These are phyloP conservation scores for Balansia obtecta DNA, from an alignment of 2,329 filamentous ascomycete genomes.

Conservation along the genomic window DNA sequence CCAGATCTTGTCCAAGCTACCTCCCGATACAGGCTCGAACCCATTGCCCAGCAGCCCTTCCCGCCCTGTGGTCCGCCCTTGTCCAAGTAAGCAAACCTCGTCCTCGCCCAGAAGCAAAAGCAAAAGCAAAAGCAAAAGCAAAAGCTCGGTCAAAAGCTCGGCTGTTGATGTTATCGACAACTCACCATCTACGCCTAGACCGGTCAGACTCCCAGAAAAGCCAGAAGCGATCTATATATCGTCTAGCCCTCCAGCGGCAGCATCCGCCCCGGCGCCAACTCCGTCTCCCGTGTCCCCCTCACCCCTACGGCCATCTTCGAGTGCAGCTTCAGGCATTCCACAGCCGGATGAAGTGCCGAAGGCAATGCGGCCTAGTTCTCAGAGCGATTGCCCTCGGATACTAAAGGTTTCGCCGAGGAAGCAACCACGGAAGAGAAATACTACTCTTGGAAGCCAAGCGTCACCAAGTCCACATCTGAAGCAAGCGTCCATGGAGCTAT, in stretches of 20 bases:
- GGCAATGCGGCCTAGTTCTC: constrained; percentile 15
- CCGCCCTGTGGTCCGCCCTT: not conserved
- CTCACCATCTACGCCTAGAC: constrained; percentile 32
- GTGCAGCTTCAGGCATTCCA: constrained; percentile 4
- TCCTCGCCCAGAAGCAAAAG: constrained; percentile 12
- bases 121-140: constrained; percentile 9
- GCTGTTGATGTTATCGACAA: constrained; percentile 26
- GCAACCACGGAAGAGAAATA: not conserved
- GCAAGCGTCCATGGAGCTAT: constrained; percentile 22
- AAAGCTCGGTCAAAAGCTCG: constrained; percentile 11
- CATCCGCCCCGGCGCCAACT: constrained; percentile 17
- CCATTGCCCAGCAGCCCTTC: not conserved
- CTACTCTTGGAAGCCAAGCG: not conserved
- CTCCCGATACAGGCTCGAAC: constrained; percentile 4
- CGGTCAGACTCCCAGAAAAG: constrained; percentile 10
- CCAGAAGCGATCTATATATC: constrained; percentile 30
- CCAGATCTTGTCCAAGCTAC: not conserved
- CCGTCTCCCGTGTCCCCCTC: constrained; percentile 14
- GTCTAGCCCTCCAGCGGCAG: constrained; percentile 27
- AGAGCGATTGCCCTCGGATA: constrained; percentile 11
- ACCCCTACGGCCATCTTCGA: constrained; percentile 8
- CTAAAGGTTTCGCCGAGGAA: constrained; percentile 7
- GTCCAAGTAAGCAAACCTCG: constrained; percentile 24
- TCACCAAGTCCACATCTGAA: constrained; percentile 12
- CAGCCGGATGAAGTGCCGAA: constrained; percentile 11